Percentiles rank a stretch among this genome's conserved stretches.
phyloP scores from a whole-genome alignment of 345 rosid genomes.

The Arabidopsis thaliana region DNA sequence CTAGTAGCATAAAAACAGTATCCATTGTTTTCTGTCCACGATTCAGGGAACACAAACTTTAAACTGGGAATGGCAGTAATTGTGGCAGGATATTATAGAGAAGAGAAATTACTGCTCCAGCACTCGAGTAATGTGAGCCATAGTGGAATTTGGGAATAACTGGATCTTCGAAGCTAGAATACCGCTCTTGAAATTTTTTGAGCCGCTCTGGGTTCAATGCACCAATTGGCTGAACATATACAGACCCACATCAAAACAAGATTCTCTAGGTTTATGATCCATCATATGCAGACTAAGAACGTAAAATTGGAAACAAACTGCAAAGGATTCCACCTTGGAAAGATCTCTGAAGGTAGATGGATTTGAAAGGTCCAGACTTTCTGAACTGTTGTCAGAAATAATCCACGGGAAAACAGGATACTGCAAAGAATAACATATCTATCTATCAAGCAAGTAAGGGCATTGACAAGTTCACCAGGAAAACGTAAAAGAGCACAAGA shows the following conservation, averaged over 20 bases:
- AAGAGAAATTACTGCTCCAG: constrained; percentile 80
- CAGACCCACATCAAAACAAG: constrained; percentile 35
- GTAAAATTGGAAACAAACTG: constrained; percentile 42
- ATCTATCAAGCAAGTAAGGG: constrained; percentile 23
- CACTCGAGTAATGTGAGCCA: constrained; percentile 98
- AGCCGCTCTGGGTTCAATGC: constrained; percentile 86
- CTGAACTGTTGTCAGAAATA: constrained; percentile 82
- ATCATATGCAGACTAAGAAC: constrained; percentile 33
- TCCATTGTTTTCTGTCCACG: constrained; percentile 8
- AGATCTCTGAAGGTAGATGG: constrained; percentile 94
- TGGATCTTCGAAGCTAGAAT: constrained; percentile 96
- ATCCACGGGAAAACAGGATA: constrained; percentile 99
- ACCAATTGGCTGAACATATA: constrained; percentile 87
- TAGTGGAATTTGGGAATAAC: constrained; percentile 98
- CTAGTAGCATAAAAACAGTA: constrained; percentile 24
- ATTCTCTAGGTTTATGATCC: constrained; percentile 20
- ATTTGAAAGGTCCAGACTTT: constrained; percentile 76
- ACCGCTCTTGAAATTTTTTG: constrained; percentile 88
- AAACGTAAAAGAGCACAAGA: constrained; percentile 28
- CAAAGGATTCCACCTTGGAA: constrained; percentile 70
- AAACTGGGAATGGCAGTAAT: constrained; percentile 21
- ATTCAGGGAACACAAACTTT: constrained; percentile 20
- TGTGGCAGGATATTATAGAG: constrained; percentile 28
- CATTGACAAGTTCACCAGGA: constrained; percentile 7
- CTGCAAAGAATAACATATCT: constrained; percentile 57